phyloP scores from a whole-genome alignment of 768 basidiomycete species.

The Hygrocybe punicea region DNA sequence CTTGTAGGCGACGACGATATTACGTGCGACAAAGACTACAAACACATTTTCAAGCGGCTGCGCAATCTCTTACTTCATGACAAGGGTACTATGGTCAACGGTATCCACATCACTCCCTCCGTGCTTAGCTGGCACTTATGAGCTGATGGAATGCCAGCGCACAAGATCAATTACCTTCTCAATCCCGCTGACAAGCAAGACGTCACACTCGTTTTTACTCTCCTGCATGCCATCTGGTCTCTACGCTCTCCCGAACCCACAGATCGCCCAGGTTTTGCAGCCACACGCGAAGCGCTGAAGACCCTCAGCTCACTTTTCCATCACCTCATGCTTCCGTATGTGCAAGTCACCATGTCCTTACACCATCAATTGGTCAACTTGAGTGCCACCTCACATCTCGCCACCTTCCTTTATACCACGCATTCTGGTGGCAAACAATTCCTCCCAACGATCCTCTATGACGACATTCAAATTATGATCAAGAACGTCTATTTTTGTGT shows the following conservation, averaged over 20 bases:
- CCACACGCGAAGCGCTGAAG: conserved; percentile 19
- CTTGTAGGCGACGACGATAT: conserved; percentile 33
- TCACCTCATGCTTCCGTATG: conserved; percentile 30
- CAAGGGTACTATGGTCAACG: conserved; percentile 20
- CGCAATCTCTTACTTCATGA: conserved; percentile 24
- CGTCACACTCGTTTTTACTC: too few relatives aligned
- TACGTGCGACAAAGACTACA: conserved; percentile 35
- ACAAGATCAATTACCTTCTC: too few relatives aligned
- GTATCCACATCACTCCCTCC: conserved; percentile 22
- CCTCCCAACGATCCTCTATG: too few relatives aligned
- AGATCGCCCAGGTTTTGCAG: conserved; percentile 14
- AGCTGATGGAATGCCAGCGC: too few relatives aligned
- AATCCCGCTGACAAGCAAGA: too few relatives aligned
- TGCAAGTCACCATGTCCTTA: conserved; percentile 25
- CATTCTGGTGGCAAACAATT: too few relatives aligned
- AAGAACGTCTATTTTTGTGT: conserved; percentile 39
- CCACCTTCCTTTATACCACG: too few relatives aligned
- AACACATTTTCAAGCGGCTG: conserved; percentile 34
- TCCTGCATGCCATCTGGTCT: too few relatives aligned
- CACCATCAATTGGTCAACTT: too few relatives aligned
- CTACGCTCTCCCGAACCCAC: too few relatives aligned
- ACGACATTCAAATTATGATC: too few relatives aligned
- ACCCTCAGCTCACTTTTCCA: conserved; percentile 20
- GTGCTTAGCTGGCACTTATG: conserved; percentile 18
- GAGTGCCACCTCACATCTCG: too few relatives aligned